These are phyloP conservation scores for Wickerhamomyces canadensis DNA, from an alignment of 805 yeast genomes.

Conservation along the genomic window DNA sequence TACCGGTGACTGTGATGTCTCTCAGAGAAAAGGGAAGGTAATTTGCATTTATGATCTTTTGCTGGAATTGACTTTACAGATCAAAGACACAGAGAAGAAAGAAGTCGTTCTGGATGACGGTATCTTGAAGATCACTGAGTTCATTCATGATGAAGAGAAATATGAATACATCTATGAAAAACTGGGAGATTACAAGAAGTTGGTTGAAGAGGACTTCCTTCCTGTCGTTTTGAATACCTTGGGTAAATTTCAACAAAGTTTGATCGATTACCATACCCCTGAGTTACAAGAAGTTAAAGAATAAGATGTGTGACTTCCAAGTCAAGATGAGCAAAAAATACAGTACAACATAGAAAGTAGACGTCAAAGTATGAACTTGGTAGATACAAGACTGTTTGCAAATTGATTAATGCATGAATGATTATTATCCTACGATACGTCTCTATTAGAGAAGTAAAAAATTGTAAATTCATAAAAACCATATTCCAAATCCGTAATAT, in stretches of 20 bases:
- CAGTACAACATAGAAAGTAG: too few relatives aligned
- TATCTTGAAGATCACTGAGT: constrained; percentile 52
- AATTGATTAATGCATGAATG: too few relatives aligned
- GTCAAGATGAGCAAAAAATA: constrained; percentile 9
- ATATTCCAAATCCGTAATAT: too few relatives aligned
- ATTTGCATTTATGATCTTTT: constrained; percentile 68
- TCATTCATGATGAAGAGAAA: constrained; percentile 71
- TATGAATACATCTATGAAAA: constrained; percentile 52
- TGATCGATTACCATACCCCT: constrained; percentile 55
- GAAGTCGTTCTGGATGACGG: constrained; percentile 31
- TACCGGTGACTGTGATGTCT: constrained; percentile 75
- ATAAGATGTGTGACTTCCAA: too few relatives aligned
- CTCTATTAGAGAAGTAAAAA: too few relatives aligned
- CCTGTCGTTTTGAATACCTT: constrained; percentile 48
- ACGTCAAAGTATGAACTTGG: too few relatives aligned
- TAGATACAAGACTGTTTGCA: too few relatives aligned
- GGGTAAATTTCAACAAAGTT: constrained; percentile 54
- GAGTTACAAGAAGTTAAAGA: constrained; percentile 46
- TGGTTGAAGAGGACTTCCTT: constrained; percentile 41
- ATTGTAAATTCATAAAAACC: neutral
- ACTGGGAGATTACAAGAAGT: constrained; percentile 30
- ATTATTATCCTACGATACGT: too few relatives aligned
- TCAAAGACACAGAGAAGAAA: constrained; percentile 28
- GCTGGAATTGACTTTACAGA: constrained; percentile 41
- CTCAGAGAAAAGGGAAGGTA: constrained; percentile 79